Evolutionary conservation across 225 moss, liverwort and hornwort genomes (phyloP), one percentile per base, ranked within the genome.

Genomic region (Thuidium tamariscinum): DNA sequence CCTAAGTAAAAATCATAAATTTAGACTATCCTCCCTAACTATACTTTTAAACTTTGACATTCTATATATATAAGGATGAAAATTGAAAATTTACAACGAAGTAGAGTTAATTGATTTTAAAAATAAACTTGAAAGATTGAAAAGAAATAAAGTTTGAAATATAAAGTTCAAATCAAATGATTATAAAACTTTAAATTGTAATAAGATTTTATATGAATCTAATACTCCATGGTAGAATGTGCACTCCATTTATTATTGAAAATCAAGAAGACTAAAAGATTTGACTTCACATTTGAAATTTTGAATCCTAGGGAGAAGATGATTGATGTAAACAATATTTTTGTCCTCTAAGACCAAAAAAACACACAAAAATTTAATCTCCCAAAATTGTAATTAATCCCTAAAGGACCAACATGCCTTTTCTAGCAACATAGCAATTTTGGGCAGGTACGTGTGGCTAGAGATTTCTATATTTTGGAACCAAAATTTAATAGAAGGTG

Each of bases 171-270:
- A 41, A 69, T 69, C 2, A 69, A 41, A 26, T 41, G 41, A 26
- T 41, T 2, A 69, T 41, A 0, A 26, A 41, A 14, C 8, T 69
- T 39, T 41, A 41, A 69, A 69, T 41, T 69, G 5, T 4, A 41
- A 41, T 41, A 0, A 1, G 0, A 41, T 41, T 14, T 13, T 41
- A 13, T 25, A 0, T 39, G 1, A 68, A 41, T 68, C 25, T 39
- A 25, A 2, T 37, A 12, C 0, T 41, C 14, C 0, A 8, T 41
- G 0, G 15, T 69, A 41, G 5, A 2, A 41, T 36, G 36, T 69
- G 15, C 26, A 41, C 0, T 69, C 2, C 41, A 26, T 41, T 69
- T 3, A 26, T 41, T 69, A 69, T 41, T 69, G 5, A 25, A 69
- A 69, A 69, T 15, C 0, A 41, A 69, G 8, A 41, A 25, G 13